phyloP scores from a whole-genome alignment of 2,329 filamentous ascomycete genomes.

The Phialophora verrucosa region DNA sequence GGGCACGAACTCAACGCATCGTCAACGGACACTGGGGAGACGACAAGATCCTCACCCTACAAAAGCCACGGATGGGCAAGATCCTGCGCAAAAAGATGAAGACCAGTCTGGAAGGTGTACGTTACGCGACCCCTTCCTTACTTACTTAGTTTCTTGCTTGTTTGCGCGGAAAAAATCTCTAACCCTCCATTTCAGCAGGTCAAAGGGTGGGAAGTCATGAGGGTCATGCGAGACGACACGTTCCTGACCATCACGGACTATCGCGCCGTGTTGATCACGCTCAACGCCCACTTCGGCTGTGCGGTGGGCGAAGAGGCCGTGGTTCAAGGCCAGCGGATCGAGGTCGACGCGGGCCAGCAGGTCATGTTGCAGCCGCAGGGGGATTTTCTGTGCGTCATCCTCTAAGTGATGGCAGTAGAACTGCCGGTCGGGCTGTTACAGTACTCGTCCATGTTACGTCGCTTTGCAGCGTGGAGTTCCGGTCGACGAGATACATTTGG shows the following conservation, averaged over 20 bases:
- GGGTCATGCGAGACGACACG: neutral
- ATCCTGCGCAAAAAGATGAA: neutral
- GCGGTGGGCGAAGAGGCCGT: neutral
- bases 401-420: neutral
- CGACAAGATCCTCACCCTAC: neutral
- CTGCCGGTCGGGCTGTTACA: neutral
- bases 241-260: neutral
- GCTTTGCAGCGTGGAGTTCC: no score
- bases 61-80: neutral
- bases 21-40: neutral
- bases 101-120: neutral
- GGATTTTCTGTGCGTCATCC: neutral
- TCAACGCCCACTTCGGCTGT: neutral
- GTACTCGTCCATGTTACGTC: no score
- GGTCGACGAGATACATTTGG: no score
- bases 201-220: neutral
- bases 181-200: neutral
- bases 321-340: neutral
- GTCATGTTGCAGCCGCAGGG: neutral
- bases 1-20: neutral
- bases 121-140: neutral
- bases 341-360: neutral
- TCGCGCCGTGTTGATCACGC: neutral
- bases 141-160: no score
- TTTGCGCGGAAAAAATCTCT: neutral